phyloP scores from a whole-genome alignment of 352 stramenopile genomes.

The Pythium aquatile region DNA sequence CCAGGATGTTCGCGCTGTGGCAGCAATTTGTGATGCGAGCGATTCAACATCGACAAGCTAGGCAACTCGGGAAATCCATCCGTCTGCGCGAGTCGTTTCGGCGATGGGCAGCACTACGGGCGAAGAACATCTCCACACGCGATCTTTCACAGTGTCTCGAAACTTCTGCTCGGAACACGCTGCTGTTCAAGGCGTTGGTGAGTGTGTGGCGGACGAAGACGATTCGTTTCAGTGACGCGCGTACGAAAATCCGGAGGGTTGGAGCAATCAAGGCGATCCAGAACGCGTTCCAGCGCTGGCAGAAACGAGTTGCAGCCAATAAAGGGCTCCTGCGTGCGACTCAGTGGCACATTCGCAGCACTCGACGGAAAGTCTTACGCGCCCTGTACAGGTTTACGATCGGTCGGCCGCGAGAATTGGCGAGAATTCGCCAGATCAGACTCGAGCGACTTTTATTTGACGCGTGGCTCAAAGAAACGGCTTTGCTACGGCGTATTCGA shows the following conservation, averaged over 20 bases:
- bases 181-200: not conserved
- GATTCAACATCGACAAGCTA: not conserved
- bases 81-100: not conserved
- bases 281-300: not conserved
- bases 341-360: not conserved
- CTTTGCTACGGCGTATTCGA: not conserved
- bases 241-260: not conserved
- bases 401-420: not conserved
- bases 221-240: not conserved
- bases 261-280: not conserved
- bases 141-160: not conserved
- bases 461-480: not conserved
- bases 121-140: not conserved
- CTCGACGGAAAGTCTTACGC: not conserved
- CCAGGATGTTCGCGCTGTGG: not conserved
- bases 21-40: not conserved
- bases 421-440: not conserved
- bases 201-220: not conserved
- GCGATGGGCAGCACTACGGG: not conserved
- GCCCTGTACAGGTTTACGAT: not conserved
- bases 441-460: not conserved
- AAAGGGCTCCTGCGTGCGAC: not conserved
- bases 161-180: not conserved
- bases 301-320: not conserved
- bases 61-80: not conserved